phyloP scores from a whole-genome alignment of 192 early-diverging fungal genomes.

The Backusella mclennaniae region DNA sequence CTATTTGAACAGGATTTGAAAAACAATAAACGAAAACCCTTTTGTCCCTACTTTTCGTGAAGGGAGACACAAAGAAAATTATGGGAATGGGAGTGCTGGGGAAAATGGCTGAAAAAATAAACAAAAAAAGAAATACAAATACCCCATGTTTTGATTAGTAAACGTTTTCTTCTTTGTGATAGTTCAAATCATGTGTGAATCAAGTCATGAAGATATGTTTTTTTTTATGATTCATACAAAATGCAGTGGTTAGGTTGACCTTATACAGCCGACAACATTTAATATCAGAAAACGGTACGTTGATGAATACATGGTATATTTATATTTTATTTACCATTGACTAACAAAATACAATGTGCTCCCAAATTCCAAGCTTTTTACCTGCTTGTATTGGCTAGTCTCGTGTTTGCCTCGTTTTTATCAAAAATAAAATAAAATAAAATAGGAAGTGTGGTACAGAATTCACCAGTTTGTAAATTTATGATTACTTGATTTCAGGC shows the following conservation, averaged over 20 bases:
- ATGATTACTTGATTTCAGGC: too few relatives aligned
- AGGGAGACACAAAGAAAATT: background rate
- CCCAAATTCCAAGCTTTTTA: background rate
- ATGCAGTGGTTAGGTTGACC: too few relatives aligned
- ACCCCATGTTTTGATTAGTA: background rate
- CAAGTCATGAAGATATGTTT: background rate
- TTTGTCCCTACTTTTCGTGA: slow-evolving; percentile 1
- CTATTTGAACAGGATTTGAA: background rate
- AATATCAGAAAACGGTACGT: background rate
- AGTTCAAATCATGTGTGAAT: background rate
- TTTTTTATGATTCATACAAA: too few relatives aligned
- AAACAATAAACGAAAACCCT: background rate
- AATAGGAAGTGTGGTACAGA: background rate
- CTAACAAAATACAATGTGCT: background rate
- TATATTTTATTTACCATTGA: background rate
- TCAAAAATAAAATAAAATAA: background rate
- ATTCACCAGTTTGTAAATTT: background rate
- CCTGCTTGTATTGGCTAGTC: background rate
- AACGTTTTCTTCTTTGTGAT: background rate
- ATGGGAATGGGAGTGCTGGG: background rate
- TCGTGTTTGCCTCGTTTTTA: background rate
- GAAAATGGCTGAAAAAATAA: background rate
- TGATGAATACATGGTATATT: background rate
- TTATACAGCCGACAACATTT: too few relatives aligned
- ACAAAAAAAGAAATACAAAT: background rate